These are phyloP conservation scores for Phytophthora aleatoria DNA, from an alignment of 352 stramenopile species.

Conservation along the genomic window DNA sequence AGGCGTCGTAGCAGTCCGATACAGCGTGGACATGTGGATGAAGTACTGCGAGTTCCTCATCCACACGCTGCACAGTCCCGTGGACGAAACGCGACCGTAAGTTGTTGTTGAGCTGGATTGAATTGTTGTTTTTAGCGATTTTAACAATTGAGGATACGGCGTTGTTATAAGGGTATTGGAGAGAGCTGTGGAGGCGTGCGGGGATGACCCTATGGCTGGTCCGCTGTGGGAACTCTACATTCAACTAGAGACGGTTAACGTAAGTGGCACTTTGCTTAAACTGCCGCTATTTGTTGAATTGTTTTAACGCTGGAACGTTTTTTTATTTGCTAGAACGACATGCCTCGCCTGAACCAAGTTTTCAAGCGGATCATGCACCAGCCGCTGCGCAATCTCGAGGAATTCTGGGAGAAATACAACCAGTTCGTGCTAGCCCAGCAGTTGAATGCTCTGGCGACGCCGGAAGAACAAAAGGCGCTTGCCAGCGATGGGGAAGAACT, in stretches of 20 bases:
- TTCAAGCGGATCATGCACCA: constrained; percentile 82
- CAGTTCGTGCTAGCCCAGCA: constrained; percentile 82
- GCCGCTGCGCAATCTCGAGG: constrained; percentile 75
- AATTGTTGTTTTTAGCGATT: background rate
- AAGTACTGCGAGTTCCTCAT: constrained; percentile 86
- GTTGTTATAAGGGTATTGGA: constrained; percentile 51
- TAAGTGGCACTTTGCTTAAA: constrained; percentile 27
- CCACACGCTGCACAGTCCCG: constrained; percentile 54
- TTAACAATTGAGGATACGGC: constrained; percentile 8
- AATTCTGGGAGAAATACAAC: constrained; percentile 89
- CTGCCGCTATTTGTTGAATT: background rate
- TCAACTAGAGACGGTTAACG: constrained; percentile 76
- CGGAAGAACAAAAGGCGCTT: constrained; percentile 65
- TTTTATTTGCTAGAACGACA: constrained; percentile 62
- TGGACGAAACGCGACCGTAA: constrained; percentile 70
- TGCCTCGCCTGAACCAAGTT: constrained; percentile 77
- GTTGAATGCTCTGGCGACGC: constrained; percentile 59
- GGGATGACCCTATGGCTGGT: constrained; percentile 66
- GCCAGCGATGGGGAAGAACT: constrained; percentile 53
- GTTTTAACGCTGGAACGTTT: background rate
- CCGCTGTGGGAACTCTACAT: constrained; percentile 84
- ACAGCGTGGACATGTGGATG: constrained; percentile 87
- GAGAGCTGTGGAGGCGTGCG: constrained; percentile 57
- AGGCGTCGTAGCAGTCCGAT: constrained; percentile 59
- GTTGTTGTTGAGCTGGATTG: constrained; percentile 1